Evolutionary conservation across 352 stramenopile species (phyloP), one percentile per base, ranked within the genome.

Genomic region (Phytopythium ostracodes): DNA sequence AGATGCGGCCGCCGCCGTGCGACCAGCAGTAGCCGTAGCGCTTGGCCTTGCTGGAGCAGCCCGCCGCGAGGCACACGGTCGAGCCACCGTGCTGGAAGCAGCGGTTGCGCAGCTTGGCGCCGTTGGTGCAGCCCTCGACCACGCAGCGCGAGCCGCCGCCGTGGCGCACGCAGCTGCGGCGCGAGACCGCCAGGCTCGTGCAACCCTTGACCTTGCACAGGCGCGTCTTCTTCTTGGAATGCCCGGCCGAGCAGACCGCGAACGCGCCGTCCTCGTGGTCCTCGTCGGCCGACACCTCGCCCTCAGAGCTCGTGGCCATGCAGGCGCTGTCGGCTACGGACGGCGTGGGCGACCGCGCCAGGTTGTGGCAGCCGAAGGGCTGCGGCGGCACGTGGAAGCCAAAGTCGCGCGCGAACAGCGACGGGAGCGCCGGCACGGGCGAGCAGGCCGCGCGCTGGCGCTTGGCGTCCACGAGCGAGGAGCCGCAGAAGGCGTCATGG

Each of bases 1-100:
- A 94, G 63, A 90, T 88, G 59, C 75, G 75, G 43, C 82, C 85
- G 56, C 85, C 85, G 53, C 83, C 83, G 40, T 93, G 84, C 24
- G 84, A 89, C 76, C 82, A 91, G 71, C 84, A 93, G 67, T 88
- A 81, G 55, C 84, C 84, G 65, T 89, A 89, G n/a, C 81, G 82
- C 67, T 91, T 91, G 65, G 84, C 81, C 54, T 89, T 89, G 64
- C 76, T 77, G 58, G 63, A 75, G 72, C 84, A 93, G 46, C 78
- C 73, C 2, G 84, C 72, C 12, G 78, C 71, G 29, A 79, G 67
- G 69, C 84, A 93, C 43, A 76, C 87, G 43, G 88, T 89, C 40
- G 76, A 88, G 43, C 81, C 81, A 33, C 78, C 81, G 70, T 91
- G 81, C 66, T 91, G 81, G 66, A 91, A 91, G 76, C 81, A 91